Base-by-base conservation (phyloP, 805 yeast genomes). In the Clavispora fructus region DNA sequence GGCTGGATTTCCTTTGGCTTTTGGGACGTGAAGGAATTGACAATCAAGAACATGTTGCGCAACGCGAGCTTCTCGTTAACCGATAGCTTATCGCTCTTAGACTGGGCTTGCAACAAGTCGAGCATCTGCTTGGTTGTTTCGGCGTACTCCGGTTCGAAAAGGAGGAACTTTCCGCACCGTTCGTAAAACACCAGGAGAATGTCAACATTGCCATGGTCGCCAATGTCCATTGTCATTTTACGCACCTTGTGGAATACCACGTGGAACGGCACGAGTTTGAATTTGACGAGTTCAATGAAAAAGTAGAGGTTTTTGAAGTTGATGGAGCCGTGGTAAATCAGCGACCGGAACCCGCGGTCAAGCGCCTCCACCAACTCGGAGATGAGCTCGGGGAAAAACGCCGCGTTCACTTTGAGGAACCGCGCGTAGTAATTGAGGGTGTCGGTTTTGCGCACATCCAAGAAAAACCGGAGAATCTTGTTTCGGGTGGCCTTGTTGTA, bases 261-360 rank as follows among this genome's bases (percentile, higher is more conserved):
- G 61, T 81, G 83, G n/a, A 73, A 67, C 0, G 95, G 92, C 13
- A 89, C 71, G 49, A 89, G 62, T 53, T 77, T 80, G 61, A 90
- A 90, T 59, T 87, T 88, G 29, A 85, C 78, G 66, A 90, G 68
- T 57, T 91, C 97, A 41, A 81, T 69, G 53, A 87, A 82, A 54
- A 86, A 84, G 19, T 75, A 71, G 32, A 87, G 75, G 52, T 75
- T 79, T 52, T 72, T 75, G 53, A 81, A 78, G 51, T 79, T 79
- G 42, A 83, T 62, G 44, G 68, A 73, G 30, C 79, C 75, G 48
- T 75, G 77, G 46, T 58, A 54, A 35, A 85, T 70, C 58, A 82
- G 87, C 16, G 77, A 73, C 52, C 87, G 72, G 51, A 86, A 77
- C 1, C 82, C 80, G 38, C 63, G 64, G 57, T 85, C 91, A 39